Evolutionary conservation across 2,329 filamentous ascomycete genomes (phyloP).

Genomic region (Didymella sp.): DNA sequence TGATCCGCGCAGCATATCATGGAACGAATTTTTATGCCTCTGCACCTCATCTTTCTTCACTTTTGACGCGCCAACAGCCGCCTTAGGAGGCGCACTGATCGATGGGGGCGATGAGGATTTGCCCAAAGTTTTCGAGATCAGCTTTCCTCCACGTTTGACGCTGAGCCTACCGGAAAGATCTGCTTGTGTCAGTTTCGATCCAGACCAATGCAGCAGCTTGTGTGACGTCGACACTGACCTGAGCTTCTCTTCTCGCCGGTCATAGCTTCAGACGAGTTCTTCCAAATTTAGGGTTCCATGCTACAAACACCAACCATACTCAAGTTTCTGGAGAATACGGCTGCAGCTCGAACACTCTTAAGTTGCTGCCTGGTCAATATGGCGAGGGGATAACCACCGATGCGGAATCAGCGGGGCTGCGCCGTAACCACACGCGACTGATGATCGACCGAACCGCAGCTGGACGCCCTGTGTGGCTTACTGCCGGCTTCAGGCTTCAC

Average conservation of each 20-base stretch:
- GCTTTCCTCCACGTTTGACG: constrained; percentile 36
- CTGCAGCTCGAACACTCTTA: neutral
- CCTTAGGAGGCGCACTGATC: constrained; percentile 43
- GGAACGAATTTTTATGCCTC: constrained; percentile 39
- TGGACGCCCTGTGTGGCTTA: constrained; percentile 19
- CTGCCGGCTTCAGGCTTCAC: constrained; percentile 36
- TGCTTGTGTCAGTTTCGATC: constrained; percentile 16
- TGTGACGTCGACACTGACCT: constrained; percentile 31
- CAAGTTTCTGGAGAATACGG: neutral
- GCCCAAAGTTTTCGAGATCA: constrained; percentile 29
- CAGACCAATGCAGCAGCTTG: neutral
- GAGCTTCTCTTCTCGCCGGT: constrained; percentile 40
- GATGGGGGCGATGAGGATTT: constrained; percentile 29
- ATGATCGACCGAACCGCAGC: constrained; percentile 28
- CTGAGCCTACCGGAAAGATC: constrained; percentile 36
- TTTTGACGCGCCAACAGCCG: constrained; percentile 36
- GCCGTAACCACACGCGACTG: constrained; percentile 20
- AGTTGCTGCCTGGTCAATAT: constrained; percentile 15
- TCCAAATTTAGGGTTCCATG: constrained; percentile 25
- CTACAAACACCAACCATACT: constrained; percentile 22
- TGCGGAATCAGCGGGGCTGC: constrained; percentile 17
- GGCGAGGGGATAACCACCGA: constrained; percentile 12
- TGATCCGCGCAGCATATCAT: constrained; percentile 38
- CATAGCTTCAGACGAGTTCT: constrained; percentile 29
- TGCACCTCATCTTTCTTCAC: constrained; percentile 42